Evolutionary conservation across 306 rosid genomes (phyloP).

Genomic region (Boehmeria nivea): DNA sequence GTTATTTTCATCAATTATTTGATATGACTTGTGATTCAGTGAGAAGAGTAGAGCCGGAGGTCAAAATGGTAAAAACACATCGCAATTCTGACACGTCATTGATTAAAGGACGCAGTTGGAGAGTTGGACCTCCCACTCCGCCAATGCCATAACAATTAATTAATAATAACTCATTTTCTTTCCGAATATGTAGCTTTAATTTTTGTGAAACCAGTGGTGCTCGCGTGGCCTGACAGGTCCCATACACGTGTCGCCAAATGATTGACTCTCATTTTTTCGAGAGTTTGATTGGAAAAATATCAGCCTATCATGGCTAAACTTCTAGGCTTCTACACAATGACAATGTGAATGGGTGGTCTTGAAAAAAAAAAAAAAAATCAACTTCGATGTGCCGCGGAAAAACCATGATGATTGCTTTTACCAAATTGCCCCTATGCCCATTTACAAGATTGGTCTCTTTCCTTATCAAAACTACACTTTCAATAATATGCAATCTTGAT

Average conservation of each 20-base stretch:
- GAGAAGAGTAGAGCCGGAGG: not conserved
- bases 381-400: constrained; percentile 16
- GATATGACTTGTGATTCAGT: too few species aligned
- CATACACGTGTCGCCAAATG: constrained; percentile 7
- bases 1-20: too few species aligned
- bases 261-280: not conserved
- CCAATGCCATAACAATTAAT: not conserved
- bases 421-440: constrained; percentile 16
- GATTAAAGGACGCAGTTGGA: too few species aligned
- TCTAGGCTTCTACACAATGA: too few species aligned
- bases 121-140: not conserved
- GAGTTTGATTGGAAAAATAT: not conserved
- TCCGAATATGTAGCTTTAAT: not conserved
- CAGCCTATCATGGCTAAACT: constrained; percentile 13
- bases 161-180: not conserved
- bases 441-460: not conserved
- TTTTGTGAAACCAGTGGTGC: too few species aligned
- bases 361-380: constrained; percentile 18
- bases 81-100: not conserved
- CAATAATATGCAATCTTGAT: too few species aligned
- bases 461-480: too few species aligned
- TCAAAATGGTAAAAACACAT: not conserved
- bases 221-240: constrained; percentile 2
- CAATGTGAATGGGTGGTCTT: too few species aligned
- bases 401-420: not conserved